Evolutionary conservation across 495 filamentous ascomycete species (phyloP).

Genomic region (Podospora conica): DNA sequence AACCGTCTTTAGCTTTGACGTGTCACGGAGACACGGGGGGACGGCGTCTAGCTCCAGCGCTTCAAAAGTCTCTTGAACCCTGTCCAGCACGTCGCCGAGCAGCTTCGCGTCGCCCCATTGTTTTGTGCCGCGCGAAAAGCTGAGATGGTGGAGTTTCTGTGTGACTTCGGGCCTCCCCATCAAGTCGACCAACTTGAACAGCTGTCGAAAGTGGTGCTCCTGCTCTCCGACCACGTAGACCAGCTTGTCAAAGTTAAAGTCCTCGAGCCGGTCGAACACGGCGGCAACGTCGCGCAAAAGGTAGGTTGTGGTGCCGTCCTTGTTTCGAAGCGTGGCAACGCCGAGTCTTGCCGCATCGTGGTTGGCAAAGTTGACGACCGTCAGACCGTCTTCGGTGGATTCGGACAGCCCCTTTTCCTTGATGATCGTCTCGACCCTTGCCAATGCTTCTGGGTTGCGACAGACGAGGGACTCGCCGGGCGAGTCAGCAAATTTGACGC

Average conservation of each 20-base stretch:
- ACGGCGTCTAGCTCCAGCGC: neutral
- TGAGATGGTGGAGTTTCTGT: neutral
- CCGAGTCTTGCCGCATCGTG: slow-evolving; percentile 59
- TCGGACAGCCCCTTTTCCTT: slow-evolving; percentile 55
- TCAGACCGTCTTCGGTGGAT: slow-evolving; percentile 52
- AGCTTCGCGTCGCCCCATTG: slow-evolving; percentile 2
- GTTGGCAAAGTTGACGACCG: slow-evolving; percentile 64
- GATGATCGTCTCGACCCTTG: slow-evolving; percentile 46
- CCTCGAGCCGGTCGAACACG: slow-evolving; percentile 54
- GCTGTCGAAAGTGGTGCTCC: slow-evolving; percentile 63
- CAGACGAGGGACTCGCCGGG: slow-evolving; percentile 41
- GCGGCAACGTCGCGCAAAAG: slow-evolving; percentile 69
- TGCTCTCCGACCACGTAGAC: slow-evolving; percentile 70
- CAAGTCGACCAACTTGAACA: slow-evolving; percentile 65
- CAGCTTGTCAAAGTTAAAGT: slow-evolving; percentile 67
- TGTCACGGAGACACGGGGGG: neutral
- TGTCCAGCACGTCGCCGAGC: slow-evolving; percentile 4
- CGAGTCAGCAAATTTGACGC: slow-evolving; percentile 66
- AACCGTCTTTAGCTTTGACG: neutral
- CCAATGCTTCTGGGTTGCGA: slow-evolving; percentile 38
- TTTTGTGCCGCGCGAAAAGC: neutral
- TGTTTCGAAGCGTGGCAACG: slow-evolving; percentile 61
- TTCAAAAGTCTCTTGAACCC: neutral
- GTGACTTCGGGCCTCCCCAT: slow-evolving; percentile 31
- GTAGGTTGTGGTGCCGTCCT: slow-evolving; percentile 64